Conservation (phyloP, 208 protist genomes). For the Crithidia expoeki region DNA sequence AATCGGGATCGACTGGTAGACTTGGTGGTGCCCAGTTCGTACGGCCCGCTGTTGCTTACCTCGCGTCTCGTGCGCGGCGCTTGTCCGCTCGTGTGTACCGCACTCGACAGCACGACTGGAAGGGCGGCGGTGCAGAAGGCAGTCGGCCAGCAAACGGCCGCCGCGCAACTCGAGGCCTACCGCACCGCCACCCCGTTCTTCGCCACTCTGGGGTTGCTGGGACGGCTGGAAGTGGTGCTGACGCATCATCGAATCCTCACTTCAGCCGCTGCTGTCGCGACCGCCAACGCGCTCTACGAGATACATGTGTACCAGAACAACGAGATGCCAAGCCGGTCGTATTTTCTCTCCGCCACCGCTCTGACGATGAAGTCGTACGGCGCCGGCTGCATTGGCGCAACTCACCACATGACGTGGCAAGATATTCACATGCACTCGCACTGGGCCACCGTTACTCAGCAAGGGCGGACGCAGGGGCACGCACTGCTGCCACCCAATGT, state of each 20-base stretch:
- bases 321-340: conserved; percentile 34
- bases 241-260: conserved; percentile 23
- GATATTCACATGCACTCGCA: conserved; percentile 63
- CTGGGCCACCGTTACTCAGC: conserved; percentile 45
- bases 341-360: conserved; percentile 49
- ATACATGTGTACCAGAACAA: conserved; percentile 42
- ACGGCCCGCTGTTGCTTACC: conserved; percentile 61
- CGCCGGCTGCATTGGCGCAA: conserved; percentile 40
- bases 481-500: conserved; percentile 43
- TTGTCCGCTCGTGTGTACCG: conserved; percentile 15
- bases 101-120: conserved; percentile 16
- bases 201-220: conserved; percentile 32
- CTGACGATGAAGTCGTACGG: conserved; percentile 43
- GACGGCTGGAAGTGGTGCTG: conserved; percentile 51
- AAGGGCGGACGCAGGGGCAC: conserved; percentile 37
- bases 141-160: background rate
- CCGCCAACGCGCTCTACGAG: background rate
- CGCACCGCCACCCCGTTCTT: conserved; percentile 58
- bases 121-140: conserved; percentile 20
- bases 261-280: background rate
- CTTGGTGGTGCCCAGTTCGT: conserved; percentile 63
- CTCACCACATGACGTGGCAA: conserved; percentile 65
- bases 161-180: conserved; percentile 16
- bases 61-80: conserved; percentile 9
- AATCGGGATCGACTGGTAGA: conserved; percentile 68